Percentiles rank a stretch among this genome's conserved stretches.
These are phyloP conservation scores for Dictyostelium intermedium DNA, from an alignment of 78 protist species.

Conservation along the genomic window DNA sequence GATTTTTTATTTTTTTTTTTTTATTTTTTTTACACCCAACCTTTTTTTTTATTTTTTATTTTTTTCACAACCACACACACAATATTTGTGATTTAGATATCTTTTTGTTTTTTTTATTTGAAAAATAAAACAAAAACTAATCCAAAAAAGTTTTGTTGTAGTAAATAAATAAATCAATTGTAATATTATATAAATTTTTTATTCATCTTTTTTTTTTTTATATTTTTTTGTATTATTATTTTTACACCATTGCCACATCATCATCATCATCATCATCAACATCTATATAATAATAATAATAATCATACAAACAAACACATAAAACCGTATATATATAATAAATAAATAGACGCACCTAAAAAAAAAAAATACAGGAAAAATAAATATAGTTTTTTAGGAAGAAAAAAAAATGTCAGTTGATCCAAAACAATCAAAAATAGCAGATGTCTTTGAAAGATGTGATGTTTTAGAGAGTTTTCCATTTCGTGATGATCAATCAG, in stretches of 20 bases:
- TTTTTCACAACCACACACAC: background rate
- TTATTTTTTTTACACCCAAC: background rate
- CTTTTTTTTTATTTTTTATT: background rate
- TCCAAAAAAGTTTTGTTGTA: background rate
- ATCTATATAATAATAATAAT: no score
- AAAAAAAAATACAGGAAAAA: background rate
- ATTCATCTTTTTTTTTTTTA: no score
- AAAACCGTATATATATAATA: no score
- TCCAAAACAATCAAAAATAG: conserved; percentile 13
- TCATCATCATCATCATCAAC: no score
- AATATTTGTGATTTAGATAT: background rate
- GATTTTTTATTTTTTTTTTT: background rate
- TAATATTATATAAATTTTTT: background rate
- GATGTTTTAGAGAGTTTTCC: conserved; percentile 76
- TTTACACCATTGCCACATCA: background rate
- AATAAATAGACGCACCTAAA: no score
- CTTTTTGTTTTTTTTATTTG: background rate
- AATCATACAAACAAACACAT: no score
- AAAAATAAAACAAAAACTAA: background rate
- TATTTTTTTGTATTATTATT: no score
- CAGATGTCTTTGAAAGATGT: conserved; percentile 74
- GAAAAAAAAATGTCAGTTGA: conserved; percentile 27
- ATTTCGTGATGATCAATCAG: conserved; percentile 78
- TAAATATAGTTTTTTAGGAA: background rate
- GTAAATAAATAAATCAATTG: background rate